phyloP scores from a whole-genome alignment of 2,329 filamentous ascomycete genomes.

The Alternaria ethzedia region DNA sequence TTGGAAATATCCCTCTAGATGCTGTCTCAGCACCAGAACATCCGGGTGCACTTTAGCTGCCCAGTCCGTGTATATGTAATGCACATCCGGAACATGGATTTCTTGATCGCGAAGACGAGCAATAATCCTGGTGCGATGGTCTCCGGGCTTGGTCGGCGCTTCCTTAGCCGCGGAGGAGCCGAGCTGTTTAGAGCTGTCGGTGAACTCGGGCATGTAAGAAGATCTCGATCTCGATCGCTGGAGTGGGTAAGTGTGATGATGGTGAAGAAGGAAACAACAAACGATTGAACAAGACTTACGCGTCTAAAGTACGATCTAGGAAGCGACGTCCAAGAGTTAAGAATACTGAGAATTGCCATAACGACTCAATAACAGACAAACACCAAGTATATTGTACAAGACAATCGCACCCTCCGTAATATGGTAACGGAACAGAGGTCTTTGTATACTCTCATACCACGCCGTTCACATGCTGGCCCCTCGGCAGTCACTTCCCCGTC shows the following conservation, averaged over 20 bases:
- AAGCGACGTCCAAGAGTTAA: neutral
- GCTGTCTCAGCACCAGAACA: constrained; percentile 1
- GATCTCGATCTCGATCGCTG: constrained; percentile 1
- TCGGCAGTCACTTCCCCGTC: neutral
- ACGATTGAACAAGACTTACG: neutral
- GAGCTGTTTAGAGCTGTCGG: neutral
- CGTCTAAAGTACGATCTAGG: neutral
- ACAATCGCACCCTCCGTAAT: neutral
- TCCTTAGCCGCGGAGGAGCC: neutral
- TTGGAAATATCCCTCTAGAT: constrained; percentile 7
- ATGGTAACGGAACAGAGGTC: neutral
- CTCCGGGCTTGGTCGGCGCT: neutral
- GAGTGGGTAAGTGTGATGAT: neutral
- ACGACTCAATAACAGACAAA: neutral
- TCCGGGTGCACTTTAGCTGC: constrained; percentile 1
- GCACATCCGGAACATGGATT: constrained; percentile 9
- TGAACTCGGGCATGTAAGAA: neutral
- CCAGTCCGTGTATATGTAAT: constrained; percentile 10
- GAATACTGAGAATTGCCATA: constrained; percentile 4
- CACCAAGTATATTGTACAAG: neutral
- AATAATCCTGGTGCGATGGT: constrained; percentile 7
- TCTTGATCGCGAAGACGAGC: constrained; percentile 8
- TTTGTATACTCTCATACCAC: neutral
- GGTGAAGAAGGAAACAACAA: neutral
- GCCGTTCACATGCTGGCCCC: neutral